phyloP scores from a whole-genome alignment of 257 asterid species.

The Echium plantagineum region DNA sequence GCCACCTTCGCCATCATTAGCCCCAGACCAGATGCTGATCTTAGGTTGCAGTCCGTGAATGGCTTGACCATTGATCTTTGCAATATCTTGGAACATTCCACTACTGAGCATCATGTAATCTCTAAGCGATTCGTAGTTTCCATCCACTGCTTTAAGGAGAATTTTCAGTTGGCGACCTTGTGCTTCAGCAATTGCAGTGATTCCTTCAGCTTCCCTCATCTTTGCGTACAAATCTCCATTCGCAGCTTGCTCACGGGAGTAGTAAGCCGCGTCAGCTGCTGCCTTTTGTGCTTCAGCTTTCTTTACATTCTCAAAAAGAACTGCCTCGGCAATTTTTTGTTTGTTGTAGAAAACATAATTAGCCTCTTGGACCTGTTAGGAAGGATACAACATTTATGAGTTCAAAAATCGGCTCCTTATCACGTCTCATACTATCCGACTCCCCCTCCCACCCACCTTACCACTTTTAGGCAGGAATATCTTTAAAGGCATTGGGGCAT shows the following conservation, averaged over 20 bases:
- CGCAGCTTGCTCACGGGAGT: background rate
- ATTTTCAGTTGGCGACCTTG: background rate
- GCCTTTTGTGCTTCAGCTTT: conserved; percentile 4
- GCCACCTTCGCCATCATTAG: too few species aligned
- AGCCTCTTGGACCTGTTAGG: background rate
- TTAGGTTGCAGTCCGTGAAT: background rate
- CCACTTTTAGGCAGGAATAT: too few species aligned
- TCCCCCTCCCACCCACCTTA: too few species aligned
- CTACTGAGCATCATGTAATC: conserved; percentile 1
- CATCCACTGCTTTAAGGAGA: background rate
- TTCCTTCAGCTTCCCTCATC: conserved; percentile 1
- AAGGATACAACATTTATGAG: too few species aligned
- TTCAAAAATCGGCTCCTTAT: too few species aligned
- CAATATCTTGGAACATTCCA: background rate
- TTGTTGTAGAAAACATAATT: background rate
- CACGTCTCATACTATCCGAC: too few species aligned
- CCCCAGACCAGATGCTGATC: background rate
- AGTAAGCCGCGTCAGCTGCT: background rate
- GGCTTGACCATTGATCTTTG: background rate
- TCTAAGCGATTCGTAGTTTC: background rate
- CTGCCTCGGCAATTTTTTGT: background rate
- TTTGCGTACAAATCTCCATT: background rate
- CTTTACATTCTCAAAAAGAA: background rate
- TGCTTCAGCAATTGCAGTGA: background rate
- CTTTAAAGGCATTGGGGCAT: too few species aligned